phyloP scores from a whole-genome alignment of 768 basidiomycete species.

The Russula ochroleuca region DNA sequence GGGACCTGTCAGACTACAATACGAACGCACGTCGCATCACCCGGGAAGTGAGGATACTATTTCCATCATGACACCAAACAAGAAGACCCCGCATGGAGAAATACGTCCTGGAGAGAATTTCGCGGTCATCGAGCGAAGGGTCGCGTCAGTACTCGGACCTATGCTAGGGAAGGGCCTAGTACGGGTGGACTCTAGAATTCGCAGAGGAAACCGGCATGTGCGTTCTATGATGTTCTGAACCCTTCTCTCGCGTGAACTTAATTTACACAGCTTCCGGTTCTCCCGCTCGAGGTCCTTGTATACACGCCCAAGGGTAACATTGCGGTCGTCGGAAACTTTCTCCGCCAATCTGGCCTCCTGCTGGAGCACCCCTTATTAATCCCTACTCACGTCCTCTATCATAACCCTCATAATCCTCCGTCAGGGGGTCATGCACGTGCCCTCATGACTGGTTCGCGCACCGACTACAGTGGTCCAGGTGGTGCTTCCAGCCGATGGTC shows the following conservation, averaged over 20 bases:
- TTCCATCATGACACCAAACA: slow-evolving; percentile 64
- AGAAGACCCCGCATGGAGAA: slow-evolving; percentile 51
- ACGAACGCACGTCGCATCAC: slow-evolving; percentile 58
- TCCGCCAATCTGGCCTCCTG: slow-evolving; percentile 61
- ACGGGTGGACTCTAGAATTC: slow-evolving; percentile 71
- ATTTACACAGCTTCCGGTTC: slow-evolving; percentile 62
- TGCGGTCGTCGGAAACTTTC: slow-evolving; percentile 68
- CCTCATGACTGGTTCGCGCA: slow-evolving; percentile 40
- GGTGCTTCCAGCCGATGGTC: slow-evolving; percentile 48
- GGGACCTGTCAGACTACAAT: slow-evolving; percentile 64
- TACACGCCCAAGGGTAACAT: slow-evolving; percentile 96
- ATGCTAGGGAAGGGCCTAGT: slow-evolving; percentile 84
- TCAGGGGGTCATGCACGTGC: slow-evolving; percentile 55
- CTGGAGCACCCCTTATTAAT: slow-evolving; percentile 76
- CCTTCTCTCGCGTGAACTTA: slow-evolving; percentile 26
- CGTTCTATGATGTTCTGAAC: slow-evolving; percentile 33
- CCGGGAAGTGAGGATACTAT: slow-evolving; percentile 60
- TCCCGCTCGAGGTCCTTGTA: slow-evolving; percentile 80
- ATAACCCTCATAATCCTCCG: slow-evolving; percentile 86
- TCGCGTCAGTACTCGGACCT: slow-evolving; percentile 71
- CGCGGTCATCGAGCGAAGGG: slow-evolving; percentile 82
- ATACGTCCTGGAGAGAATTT: slow-evolving; percentile 60
- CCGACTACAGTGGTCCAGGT: slow-evolving; percentile 42
- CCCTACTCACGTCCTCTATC: slow-evolving; percentile 59
- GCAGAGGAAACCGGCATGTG: slow-evolving; percentile 60